These are phyloP conservation scores for Glarea lozoyensis DNA, from an alignment of 495 filamentous ascomycete species.

Conservation along the genomic window DNA sequence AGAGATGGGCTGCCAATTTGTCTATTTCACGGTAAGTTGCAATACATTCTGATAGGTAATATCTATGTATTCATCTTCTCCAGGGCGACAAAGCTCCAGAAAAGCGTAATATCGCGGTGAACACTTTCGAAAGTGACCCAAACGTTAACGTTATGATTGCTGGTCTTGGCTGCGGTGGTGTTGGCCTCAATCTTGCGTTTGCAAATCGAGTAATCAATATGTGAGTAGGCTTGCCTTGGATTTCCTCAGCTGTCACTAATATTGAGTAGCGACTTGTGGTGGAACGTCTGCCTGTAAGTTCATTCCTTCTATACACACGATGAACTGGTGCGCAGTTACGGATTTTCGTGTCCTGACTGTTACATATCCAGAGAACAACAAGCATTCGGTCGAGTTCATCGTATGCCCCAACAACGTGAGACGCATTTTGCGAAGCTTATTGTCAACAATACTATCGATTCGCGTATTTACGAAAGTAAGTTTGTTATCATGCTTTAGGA, in stretches of 20 bases:
- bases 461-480: constrained; percentile 26
- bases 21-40: constrained; percentile 11
- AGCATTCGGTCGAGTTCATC: constrained; percentile 51
- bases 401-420: constrained; percentile 49
- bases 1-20: neutral
- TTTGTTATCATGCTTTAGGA: neutral
- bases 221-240: constrained; percentile 2
- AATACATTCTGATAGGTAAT: neutral
- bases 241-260: neutral
- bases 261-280: constrained; percentile 28
- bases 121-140: constrained; percentile 6
- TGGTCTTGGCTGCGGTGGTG: constrained; percentile 19
- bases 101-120: constrained; percentile 13
- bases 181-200: constrained; percentile 24
- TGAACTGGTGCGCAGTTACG: too few relatives aligned
- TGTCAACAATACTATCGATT: constrained; percentile 41
- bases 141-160: constrained; percentile 24
- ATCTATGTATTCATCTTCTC: neutral
- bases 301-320: too few relatives aligned
- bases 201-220: constrained; percentile 33
- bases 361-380: constrained; percentile 23
- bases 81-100: constrained; percentile 14
- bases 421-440: constrained; percentile 43
- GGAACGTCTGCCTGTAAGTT: constrained; percentile 23
- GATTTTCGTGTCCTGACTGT: too few relatives aligned